Conservation (phyloP, 2,329 filamentous ascomycete genomes). For the Lasiodiplodia theobromae region DNA sequence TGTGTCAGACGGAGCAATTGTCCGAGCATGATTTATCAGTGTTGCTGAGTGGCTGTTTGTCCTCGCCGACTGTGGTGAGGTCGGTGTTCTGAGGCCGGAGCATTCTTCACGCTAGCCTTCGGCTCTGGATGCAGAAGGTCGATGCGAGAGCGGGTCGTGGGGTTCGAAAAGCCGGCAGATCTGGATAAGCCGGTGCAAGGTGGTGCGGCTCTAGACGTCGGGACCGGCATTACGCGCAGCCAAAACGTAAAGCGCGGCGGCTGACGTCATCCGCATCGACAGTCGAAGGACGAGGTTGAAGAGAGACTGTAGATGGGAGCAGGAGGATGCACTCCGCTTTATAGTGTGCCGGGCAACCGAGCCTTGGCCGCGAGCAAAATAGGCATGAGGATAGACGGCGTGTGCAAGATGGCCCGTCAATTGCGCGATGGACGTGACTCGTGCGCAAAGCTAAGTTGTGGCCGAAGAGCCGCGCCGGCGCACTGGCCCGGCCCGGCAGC, state of each 20-base stretch:
- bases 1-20: too few relatives aligned
- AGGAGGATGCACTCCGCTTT: neutral
- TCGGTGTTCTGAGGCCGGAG: too few relatives aligned
- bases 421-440: conserved; percentile 8
- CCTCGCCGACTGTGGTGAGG: too few relatives aligned
- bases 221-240: neutral
- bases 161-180: neutral
- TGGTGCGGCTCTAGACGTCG: conserved; percentile 7
- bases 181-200: conserved; percentile 19
- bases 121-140: conserved; percentile 11
- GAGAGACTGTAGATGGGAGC: neutral
- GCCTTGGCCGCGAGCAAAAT: conserved; percentile 4
- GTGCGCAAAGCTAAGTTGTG: neutral
- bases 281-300: neutral
- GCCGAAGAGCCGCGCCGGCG: neutral
- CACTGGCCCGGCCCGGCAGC: neutral
- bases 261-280: too few relatives aligned
- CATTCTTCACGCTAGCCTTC: too few relatives aligned
- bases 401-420: neutral
- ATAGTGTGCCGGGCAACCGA: neutral
- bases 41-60: too few relatives aligned
- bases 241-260: conserved; percentile 3
- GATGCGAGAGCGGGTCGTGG: conserved; percentile 8
- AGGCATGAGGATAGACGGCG: conserved; percentile 19
- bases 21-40: too few relatives aligned